phyloP scores from a whole-genome alignment of 2,329 filamentous ascomycete genomes.

The Xylariales sp. region DNA sequence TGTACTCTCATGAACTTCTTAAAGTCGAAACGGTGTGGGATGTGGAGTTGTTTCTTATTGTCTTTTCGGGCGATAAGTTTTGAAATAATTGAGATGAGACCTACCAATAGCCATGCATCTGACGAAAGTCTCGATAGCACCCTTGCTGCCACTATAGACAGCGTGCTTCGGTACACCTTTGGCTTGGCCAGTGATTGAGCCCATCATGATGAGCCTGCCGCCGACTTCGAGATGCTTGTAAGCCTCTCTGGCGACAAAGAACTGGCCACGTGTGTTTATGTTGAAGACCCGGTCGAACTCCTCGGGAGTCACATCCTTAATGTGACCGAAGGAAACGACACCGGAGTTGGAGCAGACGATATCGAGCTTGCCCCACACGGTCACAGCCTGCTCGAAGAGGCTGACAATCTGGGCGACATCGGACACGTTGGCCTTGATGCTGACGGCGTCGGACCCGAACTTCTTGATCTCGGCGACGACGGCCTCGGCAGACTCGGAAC shows the following conservation, averaged over 20 bases:
- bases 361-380: slow-evolving; percentile 62
- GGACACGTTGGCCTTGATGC: slow-evolving; percentile 65
- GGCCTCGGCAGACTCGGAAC: slow-evolving; percentile 57
- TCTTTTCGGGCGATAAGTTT: too few relatives aligned
- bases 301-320: slow-evolving; percentile 65
- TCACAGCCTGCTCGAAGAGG: slow-evolving; percentile 60
- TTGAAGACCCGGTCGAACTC: slow-evolving; percentile 69
- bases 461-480: slow-evolving; percentile 64
- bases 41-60: too few relatives aligned
- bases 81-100: slow-evolving; percentile 13
- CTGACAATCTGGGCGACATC: slow-evolving; percentile 57
- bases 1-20: too few relatives aligned
- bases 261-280: slow-evolving; percentile 65
- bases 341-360: slow-evolving; percentile 69
- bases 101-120: slow-evolving; percentile 67
- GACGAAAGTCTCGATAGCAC: slow-evolving; percentile 72
- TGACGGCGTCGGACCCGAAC: slow-evolving; percentile 56
- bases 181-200: slow-evolving; percentile 63
- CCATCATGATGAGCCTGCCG: slow-evolving; percentile 70
- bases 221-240: slow-evolving; percentile 65
- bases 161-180: slow-evolving; percentile 67
- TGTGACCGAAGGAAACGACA: slow-evolving; percentile 63
- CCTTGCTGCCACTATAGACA: slow-evolving; percentile 72
- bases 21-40: too few relatives aligned
- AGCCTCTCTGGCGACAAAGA: slow-evolving; percentile 68